Conservation (phyloP, 495 filamentous ascomycete species). For the Aspergillus baeticus region DNA sequence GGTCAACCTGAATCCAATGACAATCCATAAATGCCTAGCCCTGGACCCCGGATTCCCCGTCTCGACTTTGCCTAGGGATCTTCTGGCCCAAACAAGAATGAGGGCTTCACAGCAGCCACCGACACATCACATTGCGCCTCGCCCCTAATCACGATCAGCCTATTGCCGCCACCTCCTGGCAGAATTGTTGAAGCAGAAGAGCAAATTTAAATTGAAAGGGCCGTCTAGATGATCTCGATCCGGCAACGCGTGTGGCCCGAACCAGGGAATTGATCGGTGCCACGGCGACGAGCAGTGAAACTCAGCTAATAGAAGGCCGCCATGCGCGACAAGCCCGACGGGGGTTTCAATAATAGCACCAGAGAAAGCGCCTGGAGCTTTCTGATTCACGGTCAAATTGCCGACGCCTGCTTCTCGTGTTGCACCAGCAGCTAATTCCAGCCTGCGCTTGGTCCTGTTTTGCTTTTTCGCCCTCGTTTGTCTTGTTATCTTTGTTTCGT, state of each 20-base stretch:
- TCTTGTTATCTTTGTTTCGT: constrained; percentile 12
- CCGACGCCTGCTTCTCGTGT: background rate
- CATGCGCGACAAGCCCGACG: constrained; percentile 7
- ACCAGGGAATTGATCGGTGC: constrained; percentile 12
- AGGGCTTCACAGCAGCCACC: background rate
- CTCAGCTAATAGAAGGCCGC: constrained; percentile 23
- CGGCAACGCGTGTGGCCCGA: background rate
- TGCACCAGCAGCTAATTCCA: constrained; percentile 6
- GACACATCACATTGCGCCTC: constrained; percentile 5
- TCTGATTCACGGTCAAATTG: background rate
- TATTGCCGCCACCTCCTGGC: background rate
- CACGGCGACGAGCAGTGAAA: constrained; percentile 21
- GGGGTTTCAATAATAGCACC: constrained; percentile 13
- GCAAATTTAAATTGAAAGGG: background rate
- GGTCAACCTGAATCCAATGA: background rate
- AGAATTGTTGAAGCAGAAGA: background rate
- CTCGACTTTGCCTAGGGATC: background rate
- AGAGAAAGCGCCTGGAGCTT: background rate
- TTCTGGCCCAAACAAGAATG: background rate
- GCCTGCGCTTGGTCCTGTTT: constrained; percentile 8
- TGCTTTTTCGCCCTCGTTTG: constrained; percentile 9
- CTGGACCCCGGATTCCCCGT: constrained; percentile 1
- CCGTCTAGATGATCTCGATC: background rate
- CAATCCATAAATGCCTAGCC: too few species aligned
- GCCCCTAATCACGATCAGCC: constrained; percentile 1